Evolutionary conservation across 306 rosid species (phyloP).

Genomic region (Gastrolobium bilobum): DNA sequence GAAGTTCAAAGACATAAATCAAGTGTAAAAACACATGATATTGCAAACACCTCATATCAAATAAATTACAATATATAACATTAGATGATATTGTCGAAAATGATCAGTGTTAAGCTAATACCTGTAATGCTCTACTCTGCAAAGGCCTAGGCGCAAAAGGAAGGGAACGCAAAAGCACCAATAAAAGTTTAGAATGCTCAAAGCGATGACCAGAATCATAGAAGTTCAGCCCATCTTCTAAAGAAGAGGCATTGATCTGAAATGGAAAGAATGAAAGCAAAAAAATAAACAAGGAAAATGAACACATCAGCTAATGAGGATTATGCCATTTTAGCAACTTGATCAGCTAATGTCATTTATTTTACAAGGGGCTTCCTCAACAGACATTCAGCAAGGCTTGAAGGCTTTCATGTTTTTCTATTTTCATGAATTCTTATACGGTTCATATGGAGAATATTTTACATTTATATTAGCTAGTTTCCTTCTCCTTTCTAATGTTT

Average conservation of each 20-base stretch:
- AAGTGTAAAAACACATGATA: conserved; percentile 25
- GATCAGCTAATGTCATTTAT: conserved; percentile 28
- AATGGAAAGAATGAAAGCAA: conserved; percentile 41
- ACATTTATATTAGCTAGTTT: conserved; percentile 23
- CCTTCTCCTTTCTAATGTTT: conserved; percentile 27
- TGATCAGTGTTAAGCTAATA: conserved; percentile 51
- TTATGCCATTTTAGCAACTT: conserved; percentile 34
- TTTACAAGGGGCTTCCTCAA: conserved; percentile 28
- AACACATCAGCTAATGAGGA: conserved; percentile 16
- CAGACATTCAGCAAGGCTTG: conserved; percentile 36
- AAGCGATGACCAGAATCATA: conserved; percentile 99
- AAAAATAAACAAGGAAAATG: background rate
- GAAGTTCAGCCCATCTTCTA: conserved; percentile 89
- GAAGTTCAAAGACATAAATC: conserved; percentile 33
- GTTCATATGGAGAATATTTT: conserved; percentile 14
- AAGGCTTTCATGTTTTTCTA: conserved; percentile 27
- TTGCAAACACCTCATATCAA: conserved; percentile 35
- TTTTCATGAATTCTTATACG: conserved; percentile 2
- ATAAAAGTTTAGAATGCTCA: conserved; percentile 87
- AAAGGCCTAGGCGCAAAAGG: conserved; percentile 86
- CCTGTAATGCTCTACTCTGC: conserved; percentile 97
- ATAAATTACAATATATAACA: conserved; percentile 21
- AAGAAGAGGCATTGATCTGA: conserved; percentile 93
- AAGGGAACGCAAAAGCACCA: conserved; percentile 93
- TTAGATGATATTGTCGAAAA: background rate